Conservation (phyloP, 768 basidiomycete species). For the Plicaturopsis crispa region DNA sequence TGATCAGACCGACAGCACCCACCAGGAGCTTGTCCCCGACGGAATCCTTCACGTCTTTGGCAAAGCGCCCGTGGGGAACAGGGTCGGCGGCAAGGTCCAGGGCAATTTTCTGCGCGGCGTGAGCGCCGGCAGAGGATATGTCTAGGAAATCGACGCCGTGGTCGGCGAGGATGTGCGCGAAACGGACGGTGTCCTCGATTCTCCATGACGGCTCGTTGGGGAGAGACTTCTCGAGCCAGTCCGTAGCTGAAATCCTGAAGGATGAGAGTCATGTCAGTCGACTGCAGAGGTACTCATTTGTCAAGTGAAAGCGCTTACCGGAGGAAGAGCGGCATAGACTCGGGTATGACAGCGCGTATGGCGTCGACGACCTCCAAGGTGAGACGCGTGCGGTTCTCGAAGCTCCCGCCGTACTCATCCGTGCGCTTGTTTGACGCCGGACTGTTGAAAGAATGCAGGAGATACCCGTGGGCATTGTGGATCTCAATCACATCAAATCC, state of each 20-base stretch:
- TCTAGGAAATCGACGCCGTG: conserved; percentile 75
- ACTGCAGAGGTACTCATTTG: no score
- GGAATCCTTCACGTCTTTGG: conserved; percentile 42
- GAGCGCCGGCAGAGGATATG: conserved; percentile 58
- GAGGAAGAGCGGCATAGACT: conserved; percentile 63
- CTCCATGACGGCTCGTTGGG: conserved; percentile 64
- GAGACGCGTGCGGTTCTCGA: conserved; percentile 62
- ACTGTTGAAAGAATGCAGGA: conserved; percentile 33
- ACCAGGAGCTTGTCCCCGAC: conserved; percentile 31
- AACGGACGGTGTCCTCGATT: conserved; percentile 54
- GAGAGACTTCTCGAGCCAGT: conserved; percentile 61
- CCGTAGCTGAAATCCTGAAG: conserved; percentile 57
- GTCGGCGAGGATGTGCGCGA: conserved; percentile 52
- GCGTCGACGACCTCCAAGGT: conserved; percentile 58
- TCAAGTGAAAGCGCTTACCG: conserved; percentile 35
- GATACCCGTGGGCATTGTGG: conserved; percentile 35
- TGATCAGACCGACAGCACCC: conserved; percentile 17
- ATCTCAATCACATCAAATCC: conserved; percentile 26
- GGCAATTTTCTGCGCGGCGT: conserved; percentile 23
- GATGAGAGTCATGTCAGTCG: no score
- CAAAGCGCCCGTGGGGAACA: conserved; percentile 49
- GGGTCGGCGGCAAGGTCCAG: conserved; percentile 35
- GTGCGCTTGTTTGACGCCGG: conserved; percentile 42
- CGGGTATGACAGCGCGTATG: conserved; percentile 50
- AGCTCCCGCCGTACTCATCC: conserved; percentile 64